A percentile compares a stretch with the other conserved stretches of the same genome.
Evolutionary conservation across 2,329 filamentous ascomycete genomes (phyloP).

Genomic region (Beauveria medogensis): DNA sequence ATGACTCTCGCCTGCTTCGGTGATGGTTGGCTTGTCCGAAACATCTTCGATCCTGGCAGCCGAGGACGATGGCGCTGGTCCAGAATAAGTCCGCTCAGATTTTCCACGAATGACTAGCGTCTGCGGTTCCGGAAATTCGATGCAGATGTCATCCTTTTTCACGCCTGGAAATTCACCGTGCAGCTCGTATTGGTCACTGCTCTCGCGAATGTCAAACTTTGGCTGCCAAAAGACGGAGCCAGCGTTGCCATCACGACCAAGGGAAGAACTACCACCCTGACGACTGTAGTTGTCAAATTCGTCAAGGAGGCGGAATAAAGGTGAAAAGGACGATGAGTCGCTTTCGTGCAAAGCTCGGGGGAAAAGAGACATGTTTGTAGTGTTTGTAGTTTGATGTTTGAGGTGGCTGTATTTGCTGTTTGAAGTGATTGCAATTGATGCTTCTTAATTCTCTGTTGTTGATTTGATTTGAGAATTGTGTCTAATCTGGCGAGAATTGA

Average conservation of each 20-base stretch:
- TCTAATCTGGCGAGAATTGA: no score
- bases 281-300: slow-evolving; percentile 39
- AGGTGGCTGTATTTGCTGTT: no score
- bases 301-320: slow-evolving; percentile 45
- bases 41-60: slow-evolving; percentile 35
- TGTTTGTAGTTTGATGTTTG: no score
- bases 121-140: slow-evolving; percentile 61
- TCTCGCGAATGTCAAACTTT: slow-evolving; percentile 61
- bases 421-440: no score
- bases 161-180: slow-evolving; percentile 64
- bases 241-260: slow-evolving; percentile 24
- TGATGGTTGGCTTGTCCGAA: slow-evolving; percentile 25
- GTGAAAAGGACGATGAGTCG: slow-evolving; percentile 31
- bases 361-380: slow-evolving; percentile 36
- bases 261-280: slow-evolving; percentile 15
- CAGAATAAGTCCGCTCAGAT: slow-evolving; percentile 29
- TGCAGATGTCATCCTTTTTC: slow-evolving; percentile 55
- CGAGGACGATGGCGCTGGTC: no score
- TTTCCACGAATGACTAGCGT: slow-evolving; percentile 59
- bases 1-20: slow-evolving; percentile 21
- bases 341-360: slow-evolving; percentile 29
- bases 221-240: slow-evolving; percentile 43
- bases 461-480: no score
- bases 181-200: slow-evolving; percentile 54
- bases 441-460: no score